Base-by-base conservation (phyloP, 2,329 filamentous ascomycete genomes). In the Blastomyces emzantsi region DNA sequence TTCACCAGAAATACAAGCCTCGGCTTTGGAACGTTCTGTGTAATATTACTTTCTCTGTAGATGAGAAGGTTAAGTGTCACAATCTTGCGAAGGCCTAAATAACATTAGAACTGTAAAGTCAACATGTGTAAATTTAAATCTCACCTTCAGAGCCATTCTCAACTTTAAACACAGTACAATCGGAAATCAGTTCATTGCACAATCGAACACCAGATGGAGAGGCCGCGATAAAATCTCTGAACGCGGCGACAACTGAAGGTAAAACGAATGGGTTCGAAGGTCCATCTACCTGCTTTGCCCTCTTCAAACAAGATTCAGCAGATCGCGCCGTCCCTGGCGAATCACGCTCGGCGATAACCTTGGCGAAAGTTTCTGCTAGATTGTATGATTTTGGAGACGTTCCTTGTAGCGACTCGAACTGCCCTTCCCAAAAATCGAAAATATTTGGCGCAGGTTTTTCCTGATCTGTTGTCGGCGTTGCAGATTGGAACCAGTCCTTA, bases 1-100 rank as follows among this genome's bases (percentile, higher is more conserved):
- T 89, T 90, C 52, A 93, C 85, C 9, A 93, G 86, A 76, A 96
- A 94, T 0, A 96, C 85, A 2, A 94, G 76, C 30, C 92, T 84
- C 70, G 92, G 85, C 62, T 75, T 77, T 28, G 78, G 78, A 63
- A 85, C 62, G 13, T 63, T 67, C 28, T 79, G 30, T 73, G 79
- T 73, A 25, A 82, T 76, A 8, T 76, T 75, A 45, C 81, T 78
- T 64, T 83, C 79, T 2, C 75, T 77, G 30, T 77, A 71, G 9
- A 86, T 68, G 3, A 87, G 74, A 36, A 79, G 73, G 67, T 87
- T 87, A 22, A 87, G 76, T 13, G 84, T 67, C 3, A 82, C 74
- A 2, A 87, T 71, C 61, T 82, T 78, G 62, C 74, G 77, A 15
- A 85, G 71, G 2, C 74, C 79, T 81, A 62, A 1, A 51, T 54